phyloP scores from a whole-genome alignment of 2,329 filamentous ascomycete genomes.

The Pestalotiopsis sp. region DNA sequence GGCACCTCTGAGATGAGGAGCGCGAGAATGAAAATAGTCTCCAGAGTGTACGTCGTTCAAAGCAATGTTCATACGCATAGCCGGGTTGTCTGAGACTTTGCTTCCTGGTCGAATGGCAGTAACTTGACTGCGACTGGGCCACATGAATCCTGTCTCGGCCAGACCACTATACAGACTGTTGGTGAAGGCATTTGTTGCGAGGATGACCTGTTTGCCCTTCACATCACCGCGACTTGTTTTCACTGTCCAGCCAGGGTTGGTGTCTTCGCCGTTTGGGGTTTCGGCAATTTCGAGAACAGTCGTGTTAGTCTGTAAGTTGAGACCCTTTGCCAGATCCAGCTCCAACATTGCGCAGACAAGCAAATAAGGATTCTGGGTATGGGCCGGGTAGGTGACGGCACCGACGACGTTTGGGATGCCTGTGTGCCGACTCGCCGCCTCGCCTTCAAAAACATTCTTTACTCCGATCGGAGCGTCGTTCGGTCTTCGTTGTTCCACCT shows the following conservation, averaged over 20 bases:
- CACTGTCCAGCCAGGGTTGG: constrained; percentile 35
- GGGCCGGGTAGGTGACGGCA: constrained; percentile 21
- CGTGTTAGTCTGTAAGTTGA: constrained; percentile 46
- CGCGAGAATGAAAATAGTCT: constrained; percentile 38
- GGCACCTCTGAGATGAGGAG: constrained; percentile 25
- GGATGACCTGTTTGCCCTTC: constrained; percentile 42
- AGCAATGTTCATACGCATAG: constrained; percentile 23
- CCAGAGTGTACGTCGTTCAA: constrained; percentile 33
- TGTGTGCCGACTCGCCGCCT: constrained; percentile 19
- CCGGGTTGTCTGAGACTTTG: constrained; percentile 24
- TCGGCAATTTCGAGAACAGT: constrained; percentile 32
- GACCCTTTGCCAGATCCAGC: constrained; percentile 12
- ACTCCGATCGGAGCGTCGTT: background rate
- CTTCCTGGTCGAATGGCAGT: constrained; percentile 39
- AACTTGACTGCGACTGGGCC: constrained; percentile 50
- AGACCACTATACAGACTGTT: constrained; percentile 41
- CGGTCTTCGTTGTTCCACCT: constrained; percentile 9
- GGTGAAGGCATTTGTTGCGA: constrained; percentile 55
- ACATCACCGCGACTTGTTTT: constrained; percentile 43
- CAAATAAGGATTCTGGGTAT: constrained; percentile 23
- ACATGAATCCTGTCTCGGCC: constrained; percentile 40
- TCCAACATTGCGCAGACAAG: constrained; percentile 15
- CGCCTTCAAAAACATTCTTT: constrained; percentile 19
- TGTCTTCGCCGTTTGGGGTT: constrained; percentile 10
- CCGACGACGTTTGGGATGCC: constrained; percentile 22